Conservation (phyloP, 768 basidiomycete genomes). For the Naganishia antarctica region DNA sequence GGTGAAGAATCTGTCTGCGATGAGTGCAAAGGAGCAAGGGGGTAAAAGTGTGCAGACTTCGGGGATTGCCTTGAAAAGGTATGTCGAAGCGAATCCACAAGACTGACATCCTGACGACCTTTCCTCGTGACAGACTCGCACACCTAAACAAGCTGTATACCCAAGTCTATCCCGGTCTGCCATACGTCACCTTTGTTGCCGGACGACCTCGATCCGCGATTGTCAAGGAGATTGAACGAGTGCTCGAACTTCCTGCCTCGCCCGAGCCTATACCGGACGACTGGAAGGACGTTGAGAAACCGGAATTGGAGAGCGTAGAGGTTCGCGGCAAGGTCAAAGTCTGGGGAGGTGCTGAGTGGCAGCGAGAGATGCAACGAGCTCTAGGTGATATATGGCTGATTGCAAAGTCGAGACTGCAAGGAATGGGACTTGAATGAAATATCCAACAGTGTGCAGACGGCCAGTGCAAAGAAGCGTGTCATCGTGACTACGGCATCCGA, state of each 20-base stretch:
- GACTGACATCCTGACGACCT: neutral
- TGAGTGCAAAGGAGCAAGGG: conserved; percentile 78
- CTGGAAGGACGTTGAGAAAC: conserved; percentile 47
- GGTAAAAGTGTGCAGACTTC: conserved; percentile 58
- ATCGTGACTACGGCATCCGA: too few relatives aligned
- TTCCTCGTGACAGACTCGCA: conserved; percentile 50
- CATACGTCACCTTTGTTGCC: conserved; percentile 90
- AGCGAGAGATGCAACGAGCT: conserved; percentile 64
- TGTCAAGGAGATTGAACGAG: conserved; percentile 72
- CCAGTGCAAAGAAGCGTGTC: too few relatives aligned
- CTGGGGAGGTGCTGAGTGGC: conserved; percentile 56
- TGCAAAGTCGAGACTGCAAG: conserved; percentile 54
- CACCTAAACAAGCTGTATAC: conserved; percentile 78
- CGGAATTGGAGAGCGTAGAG: conserved; percentile 34
- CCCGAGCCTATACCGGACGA: conserved; percentile 34
- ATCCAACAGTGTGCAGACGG: too few relatives aligned
- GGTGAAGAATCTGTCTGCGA: conserved; percentile 63
- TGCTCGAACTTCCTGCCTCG: conserved; percentile 51
- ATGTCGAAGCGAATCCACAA: conserved; percentile 24
- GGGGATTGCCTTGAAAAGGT: conserved; percentile 66
- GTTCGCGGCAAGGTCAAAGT: conserved; percentile 24
- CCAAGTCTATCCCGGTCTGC: conserved; percentile 63
- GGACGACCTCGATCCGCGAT: conserved; percentile 68
- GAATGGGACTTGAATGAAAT: conserved; percentile 8
- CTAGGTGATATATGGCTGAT: conserved; percentile 69